Conservation (phyloP, 495 filamentous ascomycete genomes). For the Xylaria cubensis region DNA sequence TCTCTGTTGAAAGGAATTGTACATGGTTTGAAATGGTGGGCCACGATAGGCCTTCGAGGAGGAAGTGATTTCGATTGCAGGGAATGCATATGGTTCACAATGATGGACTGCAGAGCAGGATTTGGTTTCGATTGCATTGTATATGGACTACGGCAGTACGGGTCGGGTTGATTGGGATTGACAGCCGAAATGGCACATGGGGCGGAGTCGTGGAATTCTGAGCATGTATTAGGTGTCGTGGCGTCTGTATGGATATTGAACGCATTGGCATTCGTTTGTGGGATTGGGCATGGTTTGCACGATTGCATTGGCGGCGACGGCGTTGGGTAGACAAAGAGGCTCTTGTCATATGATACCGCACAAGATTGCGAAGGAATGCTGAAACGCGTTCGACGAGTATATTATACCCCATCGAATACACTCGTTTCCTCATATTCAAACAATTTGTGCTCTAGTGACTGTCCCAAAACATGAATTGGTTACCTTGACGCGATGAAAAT, state of each 20-base stretch:
- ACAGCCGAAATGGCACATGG: conserved; percentile 10
- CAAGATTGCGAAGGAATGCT: conserved; percentile 13
- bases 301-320: conserved; percentile 12
- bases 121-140: conserved; percentile 1
- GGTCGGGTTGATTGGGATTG: background rate
- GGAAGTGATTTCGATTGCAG: background rate
- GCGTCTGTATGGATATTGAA: conserved; percentile 20
- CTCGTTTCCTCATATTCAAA: conserved; percentile 9
- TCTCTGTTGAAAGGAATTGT: background rate
- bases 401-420: conserved; percentile 16
- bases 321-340: conserved; percentile 16
- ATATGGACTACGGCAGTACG: background rate
- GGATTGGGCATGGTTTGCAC: conserved; percentile 2
- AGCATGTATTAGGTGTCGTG: conserved; percentile 10
- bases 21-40: background rate
- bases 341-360: conserved; percentile 6
- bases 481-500: background rate
- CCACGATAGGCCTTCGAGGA: background rate
- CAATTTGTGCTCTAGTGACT: background rate
- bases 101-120: background rate
- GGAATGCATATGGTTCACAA: background rate
- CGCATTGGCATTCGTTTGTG: conserved; percentile 12
- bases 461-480: background rate
- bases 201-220: background rate
- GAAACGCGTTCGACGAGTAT: conserved; percentile 25